phyloP scores from a whole-genome alignment of 1,284 basidiomycete species.

The Acaromyces ingoldii region DNA sequence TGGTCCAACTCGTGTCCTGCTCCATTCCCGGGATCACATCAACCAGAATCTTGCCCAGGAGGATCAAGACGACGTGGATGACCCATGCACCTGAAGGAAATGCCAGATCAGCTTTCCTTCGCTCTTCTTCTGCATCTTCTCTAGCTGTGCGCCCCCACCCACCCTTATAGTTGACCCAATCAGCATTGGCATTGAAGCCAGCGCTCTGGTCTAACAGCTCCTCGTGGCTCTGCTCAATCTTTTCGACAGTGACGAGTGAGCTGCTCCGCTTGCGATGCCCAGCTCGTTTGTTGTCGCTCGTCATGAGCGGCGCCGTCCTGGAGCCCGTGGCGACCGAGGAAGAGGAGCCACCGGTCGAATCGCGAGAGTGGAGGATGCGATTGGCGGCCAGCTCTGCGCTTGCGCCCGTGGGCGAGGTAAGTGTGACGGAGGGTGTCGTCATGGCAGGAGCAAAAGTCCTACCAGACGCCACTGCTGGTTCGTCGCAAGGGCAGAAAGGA shows the following conservation, averaged over 20 bases:
- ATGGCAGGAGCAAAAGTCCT: too few relatives aligned
- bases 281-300: background rate
- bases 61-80: conserved; percentile 90
- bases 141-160: background rate
- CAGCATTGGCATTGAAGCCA: conserved; percentile 76
- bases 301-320: background rate
- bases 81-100: conserved; percentile 67
- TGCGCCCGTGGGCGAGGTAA: too few relatives aligned
- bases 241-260: conserved; percentile 52
- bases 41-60: conserved; percentile 82
- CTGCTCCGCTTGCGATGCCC: conserved; percentile 16
- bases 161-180: conserved; percentile 99
- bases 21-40: conserved; percentile 92
- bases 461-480: too few relatives aligned
- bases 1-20: conserved; percentile 90
- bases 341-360: too few relatives aligned
- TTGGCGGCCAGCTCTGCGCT: too few relatives aligned
- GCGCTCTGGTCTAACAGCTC: conserved; percentile 53
- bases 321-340: background rate
- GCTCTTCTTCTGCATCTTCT: background rate
- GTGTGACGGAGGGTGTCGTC: too few relatives aligned
- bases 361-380: too few relatives aligned
- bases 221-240: conserved; percentile 53
- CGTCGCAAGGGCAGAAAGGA: too few relatives aligned
- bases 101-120: background rate